Conservation (phyloP, 2,329 filamentous ascomycete genomes). For the Paracoccidioides lutzii region DNA sequence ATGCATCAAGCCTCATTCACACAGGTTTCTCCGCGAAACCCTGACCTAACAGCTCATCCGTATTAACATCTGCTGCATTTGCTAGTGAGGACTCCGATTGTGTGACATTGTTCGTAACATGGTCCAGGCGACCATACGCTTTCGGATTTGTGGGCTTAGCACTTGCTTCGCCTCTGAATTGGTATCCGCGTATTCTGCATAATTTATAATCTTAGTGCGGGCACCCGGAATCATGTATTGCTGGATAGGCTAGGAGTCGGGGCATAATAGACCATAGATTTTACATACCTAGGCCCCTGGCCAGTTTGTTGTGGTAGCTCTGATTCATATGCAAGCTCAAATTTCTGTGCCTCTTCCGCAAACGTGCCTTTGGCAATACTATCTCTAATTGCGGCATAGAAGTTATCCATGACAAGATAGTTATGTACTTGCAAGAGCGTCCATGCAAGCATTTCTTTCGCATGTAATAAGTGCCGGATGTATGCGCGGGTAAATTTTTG, state of each 20-base stretch:
- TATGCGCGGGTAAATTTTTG: constrained; percentile 73
- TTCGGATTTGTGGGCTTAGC: constrained; percentile 53
- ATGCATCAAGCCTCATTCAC: not conserved
- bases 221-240: not conserved
- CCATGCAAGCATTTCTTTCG: constrained; percentile 97
- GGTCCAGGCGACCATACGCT: constrained; percentile 50
- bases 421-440: constrained; percentile 88
- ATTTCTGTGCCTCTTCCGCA: constrained; percentile 43
- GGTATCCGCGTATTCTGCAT: constrained; percentile 58
- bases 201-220: not conserved
- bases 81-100: constrained; percentile 40
- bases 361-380: constrained; percentile 48
- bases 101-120: constrained; percentile 34
- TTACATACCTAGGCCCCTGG: constrained; percentile 52
- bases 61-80: constrained; percentile 37
- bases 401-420: constrained; percentile 55
- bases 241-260: not conserved
- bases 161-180: constrained; percentile 58
- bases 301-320: constrained; percentile 63
- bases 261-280: not conserved
- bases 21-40: constrained; percentile 40
- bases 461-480: constrained; percentile 71
- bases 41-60: constrained; percentile 41
- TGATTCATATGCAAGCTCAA: constrained; percentile 55
- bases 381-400: constrained; percentile 58